phyloP scores from a whole-genome alignment of 805 yeast species.

The Lipomyces mesembrius region DNA sequence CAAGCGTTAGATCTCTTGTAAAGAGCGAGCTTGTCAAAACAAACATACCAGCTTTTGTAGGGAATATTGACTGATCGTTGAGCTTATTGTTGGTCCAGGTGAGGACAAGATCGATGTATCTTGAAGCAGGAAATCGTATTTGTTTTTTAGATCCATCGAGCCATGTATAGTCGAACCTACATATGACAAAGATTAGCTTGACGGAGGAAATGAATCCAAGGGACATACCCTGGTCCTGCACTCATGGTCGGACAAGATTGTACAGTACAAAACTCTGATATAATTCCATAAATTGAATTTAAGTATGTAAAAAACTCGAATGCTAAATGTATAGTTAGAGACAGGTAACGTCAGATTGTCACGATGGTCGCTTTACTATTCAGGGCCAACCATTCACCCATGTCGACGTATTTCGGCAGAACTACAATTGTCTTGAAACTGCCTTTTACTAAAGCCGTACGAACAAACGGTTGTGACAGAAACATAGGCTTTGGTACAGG shows the following conservation, averaged over 20 bases:
- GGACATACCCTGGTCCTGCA: constrained; percentile 76
- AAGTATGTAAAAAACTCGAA: constrained; percentile 87
- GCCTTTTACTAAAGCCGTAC: constrained; percentile 94
- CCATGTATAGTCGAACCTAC: constrained; percentile 81
- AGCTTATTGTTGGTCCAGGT: constrained; percentile 88
- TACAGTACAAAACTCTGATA: constrained; percentile 88
- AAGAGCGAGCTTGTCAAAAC: background rate
- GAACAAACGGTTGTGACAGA: constrained; percentile 88
- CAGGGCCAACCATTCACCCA: constrained; percentile 94
- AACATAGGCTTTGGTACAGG: constrained; percentile 59
- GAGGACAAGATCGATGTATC: constrained; percentile 88
- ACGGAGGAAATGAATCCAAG: background rate
- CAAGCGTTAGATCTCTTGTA: background rate
- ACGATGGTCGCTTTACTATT: constrained; percentile 49
- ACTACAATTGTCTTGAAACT: constrained; percentile 95
- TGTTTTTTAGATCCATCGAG: constrained; percentile 79
- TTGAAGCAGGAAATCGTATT: constrained; percentile 85
- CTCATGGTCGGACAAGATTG: constrained; percentile 91
- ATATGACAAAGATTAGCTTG: background rate
- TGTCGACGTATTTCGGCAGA: constrained; percentile 91
- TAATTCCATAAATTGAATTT: constrained; percentile 86
- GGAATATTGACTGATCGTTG: constrained; percentile 87
- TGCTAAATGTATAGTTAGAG: constrained; percentile 45
- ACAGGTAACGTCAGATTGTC: background rate
- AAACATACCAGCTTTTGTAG: constrained; percentile 76